Percentiles rank a stretch among this genome's conserved stretches.
These are phyloP conservation scores for Plasmodium chabaudi DNA, from an alignment of 169 alveolate species.

Conservation along the genomic window DNA sequence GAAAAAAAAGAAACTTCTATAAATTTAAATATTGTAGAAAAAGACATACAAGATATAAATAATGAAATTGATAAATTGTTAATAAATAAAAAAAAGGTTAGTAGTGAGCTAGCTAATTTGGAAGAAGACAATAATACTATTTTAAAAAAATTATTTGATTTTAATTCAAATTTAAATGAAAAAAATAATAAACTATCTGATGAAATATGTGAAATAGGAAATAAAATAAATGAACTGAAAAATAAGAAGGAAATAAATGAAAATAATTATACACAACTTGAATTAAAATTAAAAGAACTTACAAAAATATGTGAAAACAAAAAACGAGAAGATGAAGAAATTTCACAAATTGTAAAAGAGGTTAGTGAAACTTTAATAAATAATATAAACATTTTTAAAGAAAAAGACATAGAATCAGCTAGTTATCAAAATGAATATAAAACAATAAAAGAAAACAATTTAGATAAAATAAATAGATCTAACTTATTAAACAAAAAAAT, in stretches of 20 bases:
- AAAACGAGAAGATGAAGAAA: slow-evolving; percentile 61
- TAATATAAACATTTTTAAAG: slow-evolving; percentile 34
- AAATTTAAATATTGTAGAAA: slow-evolving; percentile 40
- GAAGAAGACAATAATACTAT: slow-evolving; percentile 23
- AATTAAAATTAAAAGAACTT: slow-evolving; percentile 14
- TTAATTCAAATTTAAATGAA: slow-evolving; percentile 21
- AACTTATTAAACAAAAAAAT: slow-evolving; percentile 16
- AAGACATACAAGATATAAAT: slow-evolving; percentile 2
- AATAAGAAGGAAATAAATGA: slow-evolving; percentile 33
- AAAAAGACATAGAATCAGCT: slow-evolving; percentile 50
- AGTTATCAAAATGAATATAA: slow-evolving; percentile 16
- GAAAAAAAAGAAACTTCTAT: slow-evolving; percentile 54
- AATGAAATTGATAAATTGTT: slow-evolving; percentile 13
- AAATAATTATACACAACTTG: slow-evolving; percentile 10
- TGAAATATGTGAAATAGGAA: slow-evolving; percentile 17
- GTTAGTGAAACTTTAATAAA: slow-evolving; percentile 18
- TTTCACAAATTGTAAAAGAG: slow-evolving; percentile 30
- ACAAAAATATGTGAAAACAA: slow-evolving; percentile 14
- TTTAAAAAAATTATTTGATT: slow-evolving; percentile 7
- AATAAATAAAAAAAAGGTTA: slow-evolving; percentile 29
- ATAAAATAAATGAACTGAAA: slow-evolving; percentile 11
- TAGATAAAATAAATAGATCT: background rate
- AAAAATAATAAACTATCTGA: slow-evolving; percentile 18
- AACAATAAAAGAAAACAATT: slow-evolving; percentile 13
- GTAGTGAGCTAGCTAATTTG: background rate